phyloP scores from a whole-genome alignment of 768 basidiomycete species.

The Cystobasidium onofrii region DNA sequence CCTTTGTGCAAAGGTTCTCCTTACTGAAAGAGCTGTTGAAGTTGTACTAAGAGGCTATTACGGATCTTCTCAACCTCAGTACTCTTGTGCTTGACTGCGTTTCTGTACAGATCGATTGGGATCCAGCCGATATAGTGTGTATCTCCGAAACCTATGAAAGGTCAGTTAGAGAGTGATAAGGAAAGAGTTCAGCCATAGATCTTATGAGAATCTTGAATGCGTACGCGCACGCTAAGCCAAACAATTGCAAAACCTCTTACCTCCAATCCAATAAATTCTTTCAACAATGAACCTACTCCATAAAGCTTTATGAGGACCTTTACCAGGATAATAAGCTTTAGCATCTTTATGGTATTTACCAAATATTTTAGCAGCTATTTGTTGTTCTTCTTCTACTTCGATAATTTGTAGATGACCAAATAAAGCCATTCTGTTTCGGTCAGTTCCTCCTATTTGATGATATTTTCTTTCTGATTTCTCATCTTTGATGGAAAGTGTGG shows the following conservation, averaged over 20 bases:
- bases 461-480: constrained; percentile 11
- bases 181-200: too few species aligned
- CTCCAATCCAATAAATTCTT: constrained; percentile 30
- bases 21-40: not conserved
- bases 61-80: not conserved
- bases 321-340: constrained; percentile 22
- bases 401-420: constrained; percentile 20
- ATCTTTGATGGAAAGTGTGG: constrained; percentile 26
- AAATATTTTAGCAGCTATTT: constrained; percentile 1
- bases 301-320: constrained; percentile 23
- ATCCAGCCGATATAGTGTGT: constrained; percentile 40
- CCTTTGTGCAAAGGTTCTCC: too few species aligned
- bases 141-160: constrained; percentile 35
- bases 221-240: too few species aligned
- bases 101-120: constrained; percentile 37
- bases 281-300: constrained; percentile 29
- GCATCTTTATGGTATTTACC: constrained; percentile 17
- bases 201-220: too few species aligned
- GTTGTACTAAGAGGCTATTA: not conserved
- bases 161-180: too few species aligned
- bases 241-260: too few species aligned
- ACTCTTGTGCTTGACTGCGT: not conserved
- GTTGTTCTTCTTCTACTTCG: not conserved
- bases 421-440: constrained; percentile 11
- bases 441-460: constrained; percentile 9